These are phyloP conservation scores for Cladosporium halotolerans DNA, from an alignment of 2,329 filamentous ascomycete species.

Conservation along the genomic window DNA sequence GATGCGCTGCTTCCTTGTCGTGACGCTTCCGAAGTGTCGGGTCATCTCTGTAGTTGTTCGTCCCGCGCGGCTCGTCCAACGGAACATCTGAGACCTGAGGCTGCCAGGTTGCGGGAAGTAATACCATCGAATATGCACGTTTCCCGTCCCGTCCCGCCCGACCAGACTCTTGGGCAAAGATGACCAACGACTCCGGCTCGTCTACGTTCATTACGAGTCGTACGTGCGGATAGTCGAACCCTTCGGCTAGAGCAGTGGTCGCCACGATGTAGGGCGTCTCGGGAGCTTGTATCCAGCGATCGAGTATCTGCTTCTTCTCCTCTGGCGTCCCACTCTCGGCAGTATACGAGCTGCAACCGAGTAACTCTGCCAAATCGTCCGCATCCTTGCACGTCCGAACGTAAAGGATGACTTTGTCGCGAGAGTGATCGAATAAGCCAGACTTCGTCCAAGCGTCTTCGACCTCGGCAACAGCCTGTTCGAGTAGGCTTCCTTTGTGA, in stretches of 20 bases:
- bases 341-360: constrained; percentile 4
- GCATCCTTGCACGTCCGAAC: neutral
- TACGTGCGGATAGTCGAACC: constrained; percentile 12
- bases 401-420: constrained; percentile 10
- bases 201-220: constrained; percentile 10
- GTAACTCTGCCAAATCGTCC: constrained; percentile 1
- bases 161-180: constrained; percentile 13
- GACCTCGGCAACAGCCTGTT: neutral
- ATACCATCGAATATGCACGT: constrained; percentile 7
- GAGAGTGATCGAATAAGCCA: constrained; percentile 4
- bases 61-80: neutral
- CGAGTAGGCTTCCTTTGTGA: neutral
- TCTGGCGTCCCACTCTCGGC: neutral
- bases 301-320: constrained; percentile 11
- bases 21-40: neutral
- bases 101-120: constrained; percentile 7
- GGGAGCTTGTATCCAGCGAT: neutral
- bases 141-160: constrained; percentile 3
- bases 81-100: neutral
- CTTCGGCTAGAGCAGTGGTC: constrained; percentile 8
- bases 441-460: neutral
- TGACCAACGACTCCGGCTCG: constrained; percentile 10
- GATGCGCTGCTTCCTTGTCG: neutral
- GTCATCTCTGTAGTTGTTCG: neutral
- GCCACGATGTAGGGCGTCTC: constrained; percentile 9